These are phyloP conservation scores for Pulveroboletus sp. DNA, from an alignment of 768 basidiomycete genomes.

Conservation along the genomic window DNA sequence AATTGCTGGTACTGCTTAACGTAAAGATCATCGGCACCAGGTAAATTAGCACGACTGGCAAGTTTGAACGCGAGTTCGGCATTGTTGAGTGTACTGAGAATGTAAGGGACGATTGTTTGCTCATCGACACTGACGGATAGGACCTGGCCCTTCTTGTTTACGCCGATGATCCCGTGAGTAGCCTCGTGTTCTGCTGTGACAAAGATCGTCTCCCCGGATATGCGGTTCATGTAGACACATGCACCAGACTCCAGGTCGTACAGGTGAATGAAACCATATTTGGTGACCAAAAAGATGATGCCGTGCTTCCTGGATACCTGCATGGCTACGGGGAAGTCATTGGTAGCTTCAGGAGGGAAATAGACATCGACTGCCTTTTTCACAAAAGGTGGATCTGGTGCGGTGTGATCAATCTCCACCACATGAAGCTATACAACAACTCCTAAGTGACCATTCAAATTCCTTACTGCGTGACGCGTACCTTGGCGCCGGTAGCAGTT, in stretches of 20 bases:
- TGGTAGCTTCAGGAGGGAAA: slow-evolving; percentile 97
- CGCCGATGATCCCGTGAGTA: slow-evolving; percentile 94
- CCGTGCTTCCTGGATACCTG: slow-evolving; percentile 97
- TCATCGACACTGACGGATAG: slow-evolving; percentile 97
- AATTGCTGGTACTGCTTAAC: slow-evolving; percentile 90
- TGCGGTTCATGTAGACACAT: slow-evolving; percentile 99
- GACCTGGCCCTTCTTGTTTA: slow-evolving; percentile 99
- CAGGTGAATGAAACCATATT: slow-evolving; percentile 98
- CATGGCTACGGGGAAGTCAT: slow-evolving; percentile 99
- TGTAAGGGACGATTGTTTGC: slow-evolving; percentile 93
- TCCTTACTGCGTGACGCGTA: slow-evolving; percentile 34
- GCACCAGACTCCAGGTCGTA: slow-evolving; percentile 97
- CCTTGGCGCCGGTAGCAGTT: slow-evolving; percentile 97
- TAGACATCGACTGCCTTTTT: slow-evolving; percentile 99
- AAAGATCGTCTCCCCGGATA: slow-evolving; percentile 98
- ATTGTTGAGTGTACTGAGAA: slow-evolving; percentile 91
- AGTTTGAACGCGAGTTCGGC: slow-evolving; percentile 97
- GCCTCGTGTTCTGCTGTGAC: slow-evolving; percentile 96
- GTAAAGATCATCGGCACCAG: slow-evolving; percentile 97
- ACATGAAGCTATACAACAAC: slow-evolving; percentile 74
- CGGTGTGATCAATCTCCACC: slow-evolving; percentile 96
- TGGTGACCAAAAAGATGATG: slow-evolving; percentile 95
- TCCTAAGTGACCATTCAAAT: slow-evolving; percentile 7
- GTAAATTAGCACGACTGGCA: slow-evolving; percentile 92
- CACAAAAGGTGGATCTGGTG: slow-evolving; percentile 86